phyloP scores from a whole-genome alignment of 768 basidiomycete genomes.

The Amanita inopinata region DNA sequence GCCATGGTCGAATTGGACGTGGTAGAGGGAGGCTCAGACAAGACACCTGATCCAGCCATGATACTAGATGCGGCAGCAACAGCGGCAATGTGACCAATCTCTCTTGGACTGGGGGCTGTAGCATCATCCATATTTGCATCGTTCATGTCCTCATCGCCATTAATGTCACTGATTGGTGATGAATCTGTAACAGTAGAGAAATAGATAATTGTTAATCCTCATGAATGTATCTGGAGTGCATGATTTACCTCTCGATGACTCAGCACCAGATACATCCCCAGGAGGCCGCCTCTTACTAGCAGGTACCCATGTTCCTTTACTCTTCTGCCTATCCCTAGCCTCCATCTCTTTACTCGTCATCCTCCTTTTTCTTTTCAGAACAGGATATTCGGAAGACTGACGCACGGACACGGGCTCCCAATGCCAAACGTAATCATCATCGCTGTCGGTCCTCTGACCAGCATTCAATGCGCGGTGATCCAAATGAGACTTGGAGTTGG shows the following conservation, averaged over 20 bases:
- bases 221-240: neutral
- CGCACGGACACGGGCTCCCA: neutral
- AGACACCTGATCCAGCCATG: constrained; percentile 33
- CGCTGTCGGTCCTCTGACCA: constrained; percentile 2
- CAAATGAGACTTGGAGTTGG: neutral
- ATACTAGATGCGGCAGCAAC: constrained; percentile 37
- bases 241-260: constrained; percentile 1
- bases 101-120: constrained; percentile 18
- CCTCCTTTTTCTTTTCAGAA: constrained; percentile 4
- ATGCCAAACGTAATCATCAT: constrained; percentile 9
- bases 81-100: constrained; percentile 21
- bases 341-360: constrained; percentile 4
- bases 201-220: neutral
- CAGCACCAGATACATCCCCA: neutral
- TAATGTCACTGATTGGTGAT: constrained; percentile 7
- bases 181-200: neutral
- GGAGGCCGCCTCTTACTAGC: constrained; percentile 2
- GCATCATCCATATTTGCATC: constrained; percentile 23
- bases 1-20: constrained; percentile 1
- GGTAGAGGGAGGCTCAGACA: constrained; percentile 13
- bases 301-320: constrained; percentile 3
- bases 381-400: neutral
- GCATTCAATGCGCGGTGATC: neutral
- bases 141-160: neutral
- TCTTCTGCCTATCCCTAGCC: constrained; percentile 1